phyloP scores from a whole-genome alignment of 192 early-diverging fungal genomes.

The Helicostylum pulchrum region DNA sequence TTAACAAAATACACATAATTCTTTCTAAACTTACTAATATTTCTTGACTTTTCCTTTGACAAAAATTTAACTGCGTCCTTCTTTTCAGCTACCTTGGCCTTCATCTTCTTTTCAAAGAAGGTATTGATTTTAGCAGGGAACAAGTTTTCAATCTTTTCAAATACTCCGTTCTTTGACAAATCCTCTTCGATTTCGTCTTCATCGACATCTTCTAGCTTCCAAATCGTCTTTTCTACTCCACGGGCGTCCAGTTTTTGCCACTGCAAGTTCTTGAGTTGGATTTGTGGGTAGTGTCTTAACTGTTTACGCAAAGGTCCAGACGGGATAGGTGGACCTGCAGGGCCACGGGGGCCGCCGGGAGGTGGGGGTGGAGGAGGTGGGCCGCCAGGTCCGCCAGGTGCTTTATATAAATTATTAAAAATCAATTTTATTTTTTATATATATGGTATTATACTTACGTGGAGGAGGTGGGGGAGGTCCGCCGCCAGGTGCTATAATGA shows the following conservation, averaged over 20 bases:
- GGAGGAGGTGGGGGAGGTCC: slow-evolving; percentile 16
- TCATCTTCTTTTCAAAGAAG: slow-evolving; percentile 38
- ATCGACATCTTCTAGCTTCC: slow-evolving; percentile 24
- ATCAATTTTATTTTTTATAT: not conserved
- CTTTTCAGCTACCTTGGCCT: slow-evolving; percentile 42
- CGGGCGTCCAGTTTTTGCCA: slow-evolving; percentile 34
- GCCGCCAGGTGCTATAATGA: slow-evolving; percentile 8
- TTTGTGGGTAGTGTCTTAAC: slow-evolving; percentile 25
- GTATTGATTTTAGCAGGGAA: slow-evolving; percentile 62
- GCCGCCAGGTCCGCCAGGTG: slow-evolving; percentile 15
- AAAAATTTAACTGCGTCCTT: slow-evolving; percentile 64
- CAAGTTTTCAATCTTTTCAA: slow-evolving; percentile 60
- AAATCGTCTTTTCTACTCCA: slow-evolving; percentile 30
- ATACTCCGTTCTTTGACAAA: slow-evolving; percentile 46
- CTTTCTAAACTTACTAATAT: slow-evolving; percentile 39
- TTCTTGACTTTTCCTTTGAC: slow-evolving; percentile 62
- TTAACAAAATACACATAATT: too few species aligned
- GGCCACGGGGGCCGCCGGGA: slow-evolving; percentile 22
- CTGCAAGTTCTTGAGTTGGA: slow-evolving; percentile 34
- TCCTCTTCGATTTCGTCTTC: slow-evolving; percentile 29
- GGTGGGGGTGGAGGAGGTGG: slow-evolving; percentile 36
- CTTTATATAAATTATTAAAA: not conserved
- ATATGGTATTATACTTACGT: slow-evolving; percentile 6
- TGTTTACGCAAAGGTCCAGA: slow-evolving; percentile 24
- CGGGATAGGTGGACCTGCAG: slow-evolving; percentile 23